phyloP scores from a whole-genome alignment of 2,329 filamentous ascomycete genomes.

The Grosmannia penicillata region DNA sequence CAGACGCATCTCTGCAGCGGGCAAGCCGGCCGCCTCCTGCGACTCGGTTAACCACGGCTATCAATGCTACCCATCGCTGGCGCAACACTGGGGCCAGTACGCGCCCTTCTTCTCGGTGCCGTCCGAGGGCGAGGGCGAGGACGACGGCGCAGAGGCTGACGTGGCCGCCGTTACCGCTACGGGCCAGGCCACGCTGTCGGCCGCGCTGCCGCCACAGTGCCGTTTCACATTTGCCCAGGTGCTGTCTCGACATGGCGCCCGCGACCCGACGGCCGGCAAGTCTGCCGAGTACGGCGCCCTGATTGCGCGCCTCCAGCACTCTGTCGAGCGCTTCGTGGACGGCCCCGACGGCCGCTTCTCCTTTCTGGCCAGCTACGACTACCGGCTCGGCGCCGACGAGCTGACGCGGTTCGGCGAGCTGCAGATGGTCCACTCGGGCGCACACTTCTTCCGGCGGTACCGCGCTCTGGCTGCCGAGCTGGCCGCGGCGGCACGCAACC shows the following conservation, averaged over 20 bases:
- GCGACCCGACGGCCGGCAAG: constrained; percentile 63
- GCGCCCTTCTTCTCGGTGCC: constrained; percentile 68
- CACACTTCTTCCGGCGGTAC: constrained; percentile 65
- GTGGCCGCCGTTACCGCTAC: neutral
- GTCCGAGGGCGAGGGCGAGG: constrained; percentile 39
- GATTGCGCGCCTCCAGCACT: constrained; percentile 48
- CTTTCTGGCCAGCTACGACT: constrained; percentile 60
- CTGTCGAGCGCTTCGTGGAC: constrained; percentile 21
- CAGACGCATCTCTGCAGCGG: neutral
- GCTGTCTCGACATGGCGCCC: constrained; percentile 71
- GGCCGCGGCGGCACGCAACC: constrained; percentile 22
- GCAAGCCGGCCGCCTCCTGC: constrained; percentile 20
- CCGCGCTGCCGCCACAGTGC: constrained; percentile 50
- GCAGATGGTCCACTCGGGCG: constrained; percentile 60
- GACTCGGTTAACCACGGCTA: constrained; percentile 42
- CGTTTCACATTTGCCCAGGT: constrained; percentile 65
- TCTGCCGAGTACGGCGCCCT: constrained; percentile 46
- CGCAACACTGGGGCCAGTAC: constrained; percentile 74
- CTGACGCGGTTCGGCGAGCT: constrained; percentile 53
- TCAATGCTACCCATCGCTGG: constrained; percentile 44
- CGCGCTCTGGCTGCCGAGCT: constrained; percentile 38
- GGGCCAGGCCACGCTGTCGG: neutral
- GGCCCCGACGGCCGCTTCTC: constrained; percentile 48
- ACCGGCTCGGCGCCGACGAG: constrained; percentile 36
- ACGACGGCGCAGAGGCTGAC: neutral